Evolutionary conservation across 768 basidiomycete genomes (phyloP).

Genomic region (Lactifluus pinguis): DNA sequence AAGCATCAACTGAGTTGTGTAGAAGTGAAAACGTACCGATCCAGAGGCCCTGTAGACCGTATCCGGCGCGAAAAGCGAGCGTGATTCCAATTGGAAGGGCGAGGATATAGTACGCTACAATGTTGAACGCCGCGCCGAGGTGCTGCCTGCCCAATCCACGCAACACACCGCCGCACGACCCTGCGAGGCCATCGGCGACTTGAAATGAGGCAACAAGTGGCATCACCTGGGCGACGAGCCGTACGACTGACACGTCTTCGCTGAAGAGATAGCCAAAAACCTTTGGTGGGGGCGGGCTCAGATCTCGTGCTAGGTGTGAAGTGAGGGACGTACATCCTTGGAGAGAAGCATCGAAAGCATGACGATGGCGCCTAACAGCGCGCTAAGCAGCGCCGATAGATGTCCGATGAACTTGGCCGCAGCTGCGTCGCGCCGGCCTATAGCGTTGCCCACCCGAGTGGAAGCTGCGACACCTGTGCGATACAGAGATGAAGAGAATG

Average conservation of each 20-base stretch:
- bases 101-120: constrained; percentile 52
- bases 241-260: constrained; percentile 46
- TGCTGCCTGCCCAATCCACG: constrained; percentile 53
- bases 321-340: constrained; percentile 39
- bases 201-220: constrained; percentile 49
- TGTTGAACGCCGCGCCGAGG: constrained; percentile 65
- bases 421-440: constrained; percentile 45
- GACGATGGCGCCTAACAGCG: constrained; percentile 46
- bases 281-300: constrained; percentile 25
- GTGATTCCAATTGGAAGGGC: constrained; percentile 44
- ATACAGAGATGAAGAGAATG: not conserved
- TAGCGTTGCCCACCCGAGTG: constrained; percentile 62
- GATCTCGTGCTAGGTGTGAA: not conserved
- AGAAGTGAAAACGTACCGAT: constrained; percentile 28
- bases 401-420: constrained; percentile 53
- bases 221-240: constrained; percentile 41
- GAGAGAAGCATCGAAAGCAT: constrained; percentile 50
- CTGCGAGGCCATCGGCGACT: constrained; percentile 44
- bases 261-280: constrained; percentile 62
- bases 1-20: not conserved
- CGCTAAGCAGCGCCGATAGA: constrained; percentile 54
- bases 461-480: constrained; percentile 55
- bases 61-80: constrained; percentile 37
- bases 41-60: constrained; percentile 46
- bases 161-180: constrained; percentile 41